Evolutionary conservation across 73 alveolate species (phyloP).

Genomic region (Paramecium sonneborni): DNA sequence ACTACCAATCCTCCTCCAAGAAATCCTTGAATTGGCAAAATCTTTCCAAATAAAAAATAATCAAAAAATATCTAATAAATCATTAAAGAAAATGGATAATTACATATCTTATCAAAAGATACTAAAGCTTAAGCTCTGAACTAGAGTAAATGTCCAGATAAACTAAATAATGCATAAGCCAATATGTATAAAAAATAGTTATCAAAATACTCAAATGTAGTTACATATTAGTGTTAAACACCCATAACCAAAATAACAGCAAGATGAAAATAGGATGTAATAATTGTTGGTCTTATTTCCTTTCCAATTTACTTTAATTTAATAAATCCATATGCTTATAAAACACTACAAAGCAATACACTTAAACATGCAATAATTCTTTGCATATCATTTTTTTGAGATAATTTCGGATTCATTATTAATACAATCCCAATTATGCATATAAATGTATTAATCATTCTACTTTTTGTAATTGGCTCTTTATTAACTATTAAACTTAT

Average conservation of each 20-base stretch:
- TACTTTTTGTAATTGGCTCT: neutral
- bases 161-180: neutral
- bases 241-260: neutral
- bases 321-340: neutral
- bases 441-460: neutral
- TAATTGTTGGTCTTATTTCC: constrained; percentile 17
- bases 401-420: neutral
- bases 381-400: neutral
- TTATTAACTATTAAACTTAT: neutral
- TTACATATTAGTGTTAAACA: neutral
- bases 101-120: neutral
- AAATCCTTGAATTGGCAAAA: neutral
- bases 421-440: neutral
- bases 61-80: neutral
- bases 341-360: neutral
- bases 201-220: neutral
- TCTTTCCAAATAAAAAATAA: neutral
- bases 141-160: neutral
- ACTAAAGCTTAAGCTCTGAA: constrained; percentile 12
- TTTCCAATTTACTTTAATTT: neutral
- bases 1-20: neutral
- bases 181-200: neutral
- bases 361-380: neutral
- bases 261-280: neutral
- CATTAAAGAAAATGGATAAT: constrained; percentile 2